Base-by-base conservation (phyloP, 208 protist species). In the Crithidia expoeki region DNA sequence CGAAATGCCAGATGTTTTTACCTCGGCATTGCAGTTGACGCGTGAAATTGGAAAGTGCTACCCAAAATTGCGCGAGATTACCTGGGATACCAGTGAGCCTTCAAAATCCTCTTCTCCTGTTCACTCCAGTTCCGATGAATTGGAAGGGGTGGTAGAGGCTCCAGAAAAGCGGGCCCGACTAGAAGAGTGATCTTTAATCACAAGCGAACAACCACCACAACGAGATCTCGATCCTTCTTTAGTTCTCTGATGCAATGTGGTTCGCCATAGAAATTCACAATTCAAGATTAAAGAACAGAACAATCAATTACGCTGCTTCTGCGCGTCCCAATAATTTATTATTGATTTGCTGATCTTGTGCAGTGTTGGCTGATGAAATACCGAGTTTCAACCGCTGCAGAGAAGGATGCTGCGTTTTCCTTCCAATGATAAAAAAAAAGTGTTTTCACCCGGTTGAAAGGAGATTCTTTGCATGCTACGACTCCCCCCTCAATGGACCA, bases 1-100 rank as follows among this genome's bases (percentile, higher is more conserved):
- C 0, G 86, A 92, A 25, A 78, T 92, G 16, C 89, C 89, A 1
- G 89, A 94, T 47, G 80, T 87, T 11, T 94, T 92, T 74, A 82
- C 72, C n/a, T 81, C 81, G 34, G 72, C 79, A 0, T 73, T 78
- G 9, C 57, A 63, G 51, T 77, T 94, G 34, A 72, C 68, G 2
- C 83, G 89, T 7, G 28, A 81, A 16, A 73, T 94, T 56, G 84
- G 77, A 2, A 73, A 80, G 23, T 91, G 80, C 78, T 86, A 85
- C 66, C 70, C 79, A 2, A 85, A 83, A 57, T 40, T 77, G 27
- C 64, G 62, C 25, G 49, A 63, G 0, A 80, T 87, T 42, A 9
- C 17, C 2, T 87, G 82, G 82, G 81, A 86, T 40, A n/a, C 40
- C 0, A 23, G n/a, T 12, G 21, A 4, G 16, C 42, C 38, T 2